phyloP scores from a whole-genome alignment of 73 alveolate species.

The Stentor roeselii region DNA sequence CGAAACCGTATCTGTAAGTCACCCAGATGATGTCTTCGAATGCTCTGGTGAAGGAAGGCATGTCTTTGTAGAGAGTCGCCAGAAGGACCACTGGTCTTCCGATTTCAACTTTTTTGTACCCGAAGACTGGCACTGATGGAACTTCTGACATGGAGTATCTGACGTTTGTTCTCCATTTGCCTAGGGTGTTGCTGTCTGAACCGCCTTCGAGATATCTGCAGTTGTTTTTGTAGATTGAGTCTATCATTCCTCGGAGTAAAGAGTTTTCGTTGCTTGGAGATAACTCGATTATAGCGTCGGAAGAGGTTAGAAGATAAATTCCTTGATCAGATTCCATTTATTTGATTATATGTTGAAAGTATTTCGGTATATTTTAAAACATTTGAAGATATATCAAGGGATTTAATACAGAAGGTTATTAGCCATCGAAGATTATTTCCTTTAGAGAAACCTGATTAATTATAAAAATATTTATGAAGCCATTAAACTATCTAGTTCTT shows the following conservation, averaged over 20 bases:
- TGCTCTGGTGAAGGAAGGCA: neutral
- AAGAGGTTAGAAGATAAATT: neutral
- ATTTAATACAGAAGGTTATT: too few species aligned
- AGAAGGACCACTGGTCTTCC: neutral
- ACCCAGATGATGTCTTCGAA: neutral
- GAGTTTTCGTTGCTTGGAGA: neutral
- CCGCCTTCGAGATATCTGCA: neutral
- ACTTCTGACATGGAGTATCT: neutral
- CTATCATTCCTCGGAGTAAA: neutral
- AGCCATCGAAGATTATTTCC: too few species aligned
- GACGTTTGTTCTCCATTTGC: conserved; percentile 8
- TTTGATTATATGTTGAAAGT: too few species aligned
- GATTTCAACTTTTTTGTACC: conserved; percentile 18
- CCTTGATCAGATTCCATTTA: neutral
- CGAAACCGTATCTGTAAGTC: neutral
- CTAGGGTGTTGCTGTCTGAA: neutral
- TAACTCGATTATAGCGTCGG: neutral
- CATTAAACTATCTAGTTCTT: too few species aligned
- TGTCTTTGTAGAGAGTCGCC: neutral
- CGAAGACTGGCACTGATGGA: conserved; percentile 18
- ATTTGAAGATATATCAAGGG: too few species aligned
- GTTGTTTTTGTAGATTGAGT: neutral
- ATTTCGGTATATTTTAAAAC: too few species aligned
- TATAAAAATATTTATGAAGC: too few species aligned
- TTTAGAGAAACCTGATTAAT: too few species aligned